These are phyloP conservation scores for Leonotis leonurus DNA, from an alignment of 257 asterid species.

Conservation along the genomic window DNA sequence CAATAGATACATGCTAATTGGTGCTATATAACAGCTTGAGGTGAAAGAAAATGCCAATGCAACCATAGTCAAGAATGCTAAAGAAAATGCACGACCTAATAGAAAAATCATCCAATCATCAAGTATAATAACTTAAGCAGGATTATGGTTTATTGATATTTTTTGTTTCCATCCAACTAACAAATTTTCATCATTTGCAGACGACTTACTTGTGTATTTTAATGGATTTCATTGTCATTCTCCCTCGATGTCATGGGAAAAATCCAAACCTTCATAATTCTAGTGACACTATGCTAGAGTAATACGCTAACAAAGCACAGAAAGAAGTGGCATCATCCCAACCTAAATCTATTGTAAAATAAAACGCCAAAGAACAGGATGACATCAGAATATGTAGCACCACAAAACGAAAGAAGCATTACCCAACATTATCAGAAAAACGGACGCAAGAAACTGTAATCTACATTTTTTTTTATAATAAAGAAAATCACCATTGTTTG, in stretches of 20 bases:
- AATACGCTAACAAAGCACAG: neutral
- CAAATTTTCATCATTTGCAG: neutral
- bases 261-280: neutral
- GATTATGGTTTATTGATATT: neutral
- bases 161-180: neutral
- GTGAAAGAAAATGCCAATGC: neutral
- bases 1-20: neutral
- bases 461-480: neutral
- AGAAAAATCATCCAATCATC: neutral
- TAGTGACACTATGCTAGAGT: neutral
- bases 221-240: neutral
- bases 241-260: neutral
- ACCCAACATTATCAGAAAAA: constrained; percentile 2
- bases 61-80: neutral
- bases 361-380: neutral
- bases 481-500: neutral
- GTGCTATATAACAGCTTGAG: neutral
- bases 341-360: neutral
- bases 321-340: neutral
- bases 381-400: neutral
- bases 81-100: neutral
- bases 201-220: neutral
- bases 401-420: neutral
- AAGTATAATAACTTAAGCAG: neutral
- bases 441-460: neutral